Base-by-base conservation (phyloP, 495 filamentous ascomycete species). In the Penicillium riverlandense region DNA sequence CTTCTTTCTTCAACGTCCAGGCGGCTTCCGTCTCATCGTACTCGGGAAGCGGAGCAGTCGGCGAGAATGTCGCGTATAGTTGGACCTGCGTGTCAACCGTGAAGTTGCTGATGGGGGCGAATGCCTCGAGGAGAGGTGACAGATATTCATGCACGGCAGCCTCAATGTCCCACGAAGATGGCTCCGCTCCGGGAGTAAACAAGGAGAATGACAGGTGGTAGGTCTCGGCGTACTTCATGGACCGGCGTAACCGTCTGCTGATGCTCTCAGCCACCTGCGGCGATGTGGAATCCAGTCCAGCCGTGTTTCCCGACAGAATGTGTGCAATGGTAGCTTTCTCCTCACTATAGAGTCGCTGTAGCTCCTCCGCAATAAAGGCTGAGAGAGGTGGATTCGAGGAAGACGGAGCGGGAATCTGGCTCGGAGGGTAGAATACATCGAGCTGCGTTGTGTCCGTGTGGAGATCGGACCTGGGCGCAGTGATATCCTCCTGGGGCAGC, bases 41-140 rank as follows among this genome's bases (percentile, higher is more conserved):
- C 44, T 77, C 66, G 1, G 79, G 80, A 11, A 55, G 52, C 8
- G 72, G 77, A 11, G 90, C 80, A 27, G 90, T 90, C 0, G 86
- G 89, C 5, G 82, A 74, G 48, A 84, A 83, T 0, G 74, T 71
- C 2, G 92, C 92, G 60, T 95, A 95, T 1, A 96, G 74, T 67
- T 98, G 92, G 10, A 97, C 85, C 62, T 98, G 92, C 1, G 89
- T 95, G 60, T 97, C 92, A 32, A 98, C 82, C 14, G 92, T 96
- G 62, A 98, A 97, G 58, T 95, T 91, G 72, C 87, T 90, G 50
- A 97, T 91, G 11, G 80, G 72, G 3, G 80, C 76, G 22, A 96
- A 75, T 28, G 84, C 78, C 32, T 86, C 74, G 0, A 97, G 72
- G 36, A 97, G 74, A 1, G 92, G 91, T 12, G 79, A 70, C 56